Conservation (phyloP, 352 stramenopile species). For the Globisporangium yorkense region DNA sequence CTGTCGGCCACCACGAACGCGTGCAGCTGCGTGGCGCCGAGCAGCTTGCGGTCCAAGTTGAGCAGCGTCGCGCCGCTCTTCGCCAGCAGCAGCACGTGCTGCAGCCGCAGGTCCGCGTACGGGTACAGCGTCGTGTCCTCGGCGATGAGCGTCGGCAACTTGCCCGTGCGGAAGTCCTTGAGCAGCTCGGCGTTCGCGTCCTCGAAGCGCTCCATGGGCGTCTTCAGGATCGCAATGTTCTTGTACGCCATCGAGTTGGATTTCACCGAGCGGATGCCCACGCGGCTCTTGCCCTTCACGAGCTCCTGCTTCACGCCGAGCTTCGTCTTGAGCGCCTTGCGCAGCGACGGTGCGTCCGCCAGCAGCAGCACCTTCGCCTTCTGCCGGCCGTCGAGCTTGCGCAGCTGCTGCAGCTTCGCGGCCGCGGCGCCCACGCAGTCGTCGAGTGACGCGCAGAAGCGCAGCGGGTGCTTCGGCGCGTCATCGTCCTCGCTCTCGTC, state of each 20-base stretch:
- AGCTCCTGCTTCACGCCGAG: slow-evolving; percentile 49
- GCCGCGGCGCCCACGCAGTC: slow-evolving; percentile 35
- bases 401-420: slow-evolving; percentile 44
- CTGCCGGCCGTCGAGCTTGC: slow-evolving; percentile 45
- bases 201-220: slow-evolving; percentile 60
- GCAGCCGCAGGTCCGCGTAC: slow-evolving; percentile 42
- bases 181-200: slow-evolving; percentile 55
- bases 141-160: slow-evolving; percentile 51
- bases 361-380: slow-evolving; percentile 68
- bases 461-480: slow-evolving; percentile 26
- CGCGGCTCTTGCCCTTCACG: slow-evolving; percentile 46
- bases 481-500: slow-evolving; percentile 15
- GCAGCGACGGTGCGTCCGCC: slow-evolving; percentile 38
- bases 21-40: slow-evolving; percentile 38
- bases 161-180: slow-evolving; percentile 52
- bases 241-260: slow-evolving; percentile 48
- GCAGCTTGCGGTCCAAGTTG: slow-evolving; percentile 38
- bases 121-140: slow-evolving; percentile 64
- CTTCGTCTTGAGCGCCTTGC: slow-evolving; percentile 58
- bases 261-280: slow-evolving; percentile 55
- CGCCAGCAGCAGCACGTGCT: slow-evolving; percentile 58
- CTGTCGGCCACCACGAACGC: slow-evolving; percentile 50
- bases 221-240: slow-evolving; percentile 64
- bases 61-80: slow-evolving; percentile 34
- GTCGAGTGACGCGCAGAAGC: slow-evolving; percentile 41